Evolutionary conservation across 2,329 filamentous ascomycete species (phyloP).

Genomic region (Sporothrix pseudoabietina): DNA sequence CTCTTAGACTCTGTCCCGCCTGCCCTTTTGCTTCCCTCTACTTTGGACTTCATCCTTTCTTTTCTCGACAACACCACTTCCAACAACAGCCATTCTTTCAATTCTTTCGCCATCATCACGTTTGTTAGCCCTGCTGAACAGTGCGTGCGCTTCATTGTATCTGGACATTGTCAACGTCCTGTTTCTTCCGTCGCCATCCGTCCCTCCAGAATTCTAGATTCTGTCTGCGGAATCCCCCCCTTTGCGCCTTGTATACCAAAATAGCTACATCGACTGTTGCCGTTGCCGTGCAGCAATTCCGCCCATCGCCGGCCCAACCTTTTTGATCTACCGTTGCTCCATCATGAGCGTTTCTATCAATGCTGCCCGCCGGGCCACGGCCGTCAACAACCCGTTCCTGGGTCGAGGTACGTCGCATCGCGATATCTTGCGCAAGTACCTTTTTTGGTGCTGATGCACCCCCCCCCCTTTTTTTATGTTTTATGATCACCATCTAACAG

Average conservation of each 20-base stretch:
- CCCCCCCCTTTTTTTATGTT: not conserved
- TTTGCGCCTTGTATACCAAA: slow-evolving; percentile 14
- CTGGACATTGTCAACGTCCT: slow-evolving; percentile 7
- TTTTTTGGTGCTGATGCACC: not conserved
- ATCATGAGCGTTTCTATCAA: slow-evolving; percentile 60
- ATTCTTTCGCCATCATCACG: slow-evolving; percentile 6
- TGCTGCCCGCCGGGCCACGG: slow-evolving; percentile 56
- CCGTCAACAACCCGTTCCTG: slow-evolving; percentile 56
- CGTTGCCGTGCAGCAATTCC: not conserved
- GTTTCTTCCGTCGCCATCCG: not conserved
- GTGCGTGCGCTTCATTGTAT: not conserved
- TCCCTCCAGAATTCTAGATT: not conserved
- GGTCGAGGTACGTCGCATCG: slow-evolving; percentile 47
- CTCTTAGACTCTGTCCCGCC: slow-evolving; percentile 9
- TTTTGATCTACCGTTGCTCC: not conserved
- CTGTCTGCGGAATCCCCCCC: not conserved
- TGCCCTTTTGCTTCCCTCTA: not conserved
- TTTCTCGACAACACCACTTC: slow-evolving; percentile 7
- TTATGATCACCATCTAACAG: slow-evolving; percentile 36
- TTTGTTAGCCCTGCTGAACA: slow-evolving; percentile 1
- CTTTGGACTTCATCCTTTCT: not conserved
- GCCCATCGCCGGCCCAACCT: not conserved
- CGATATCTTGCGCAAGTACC: slow-evolving; percentile 14
- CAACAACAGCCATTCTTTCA: not conserved
- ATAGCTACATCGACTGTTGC: slow-evolving; percentile 4